Percentiles rank a stretch among this genome's conserved stretches.
These are phyloP conservation scores for Patellifolia procumbens DNA, from an alignment of 179 eudicot genomes.

Conservation along the genomic window DNA sequence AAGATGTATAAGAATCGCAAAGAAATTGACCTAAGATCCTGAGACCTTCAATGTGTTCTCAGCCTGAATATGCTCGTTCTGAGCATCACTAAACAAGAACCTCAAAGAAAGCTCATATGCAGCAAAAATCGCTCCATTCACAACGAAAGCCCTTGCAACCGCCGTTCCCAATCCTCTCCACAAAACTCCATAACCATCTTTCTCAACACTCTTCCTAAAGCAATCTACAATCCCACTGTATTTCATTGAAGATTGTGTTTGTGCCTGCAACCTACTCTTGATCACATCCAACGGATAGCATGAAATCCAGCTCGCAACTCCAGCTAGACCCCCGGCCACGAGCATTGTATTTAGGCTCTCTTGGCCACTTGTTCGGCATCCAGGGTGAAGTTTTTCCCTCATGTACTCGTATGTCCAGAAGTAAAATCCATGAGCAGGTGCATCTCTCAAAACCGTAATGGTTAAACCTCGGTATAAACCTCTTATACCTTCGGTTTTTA, in stretches of 20 bases:
- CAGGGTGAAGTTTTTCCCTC: constrained; percentile 80
- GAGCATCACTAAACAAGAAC: constrained; percentile 40
- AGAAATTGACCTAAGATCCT: constrained; percentile 8
- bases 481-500: constrained; percentile 51
- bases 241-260: constrained; percentile 39
- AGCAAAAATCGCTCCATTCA: constrained; percentile 81
- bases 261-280: constrained; percentile 80
- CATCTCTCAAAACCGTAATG: constrained; percentile 76
- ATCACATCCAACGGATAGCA: constrained; percentile 91
- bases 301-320: constrained; percentile 81
- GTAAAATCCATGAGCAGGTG: constrained; percentile 79
- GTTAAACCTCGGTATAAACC: constrained; percentile 80
- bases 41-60: constrained; percentile 41
- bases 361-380: constrained; percentile 68
- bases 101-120: constrained; percentile 88
- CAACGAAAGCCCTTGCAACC: constrained; percentile 79
- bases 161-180: constrained; percentile 88
- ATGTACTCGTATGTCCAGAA: constrained; percentile 75
- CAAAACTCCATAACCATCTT: constrained; percentile 68
- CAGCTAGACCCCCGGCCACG: constrained; percentile 88
- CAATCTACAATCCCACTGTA: constrained; percentile 80
- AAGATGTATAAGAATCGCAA: neutral
- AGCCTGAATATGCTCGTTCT: constrained; percentile 39
- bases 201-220: constrained; percentile 54
- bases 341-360: constrained; percentile 76